Conservation (phyloP, 225 moss, liverwort and hornwort species). For the Pleurozium schreberi region DNA sequence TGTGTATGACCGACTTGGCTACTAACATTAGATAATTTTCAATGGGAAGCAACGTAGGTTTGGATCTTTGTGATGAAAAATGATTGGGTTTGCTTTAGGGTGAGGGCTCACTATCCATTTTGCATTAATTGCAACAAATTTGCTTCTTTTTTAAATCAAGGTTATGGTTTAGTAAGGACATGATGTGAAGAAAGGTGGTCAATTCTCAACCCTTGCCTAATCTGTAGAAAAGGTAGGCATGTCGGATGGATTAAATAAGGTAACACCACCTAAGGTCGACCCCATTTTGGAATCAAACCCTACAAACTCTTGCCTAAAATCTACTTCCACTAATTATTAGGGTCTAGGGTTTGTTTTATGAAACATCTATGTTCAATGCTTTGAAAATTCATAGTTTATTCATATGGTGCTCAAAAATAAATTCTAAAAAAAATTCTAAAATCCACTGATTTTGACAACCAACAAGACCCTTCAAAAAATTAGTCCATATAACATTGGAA, state of each 20-base stretch:
- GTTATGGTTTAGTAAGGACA: too few relatives aligned
- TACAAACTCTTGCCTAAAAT: neutral
- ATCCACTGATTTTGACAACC: neutral
- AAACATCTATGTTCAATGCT: neutral
- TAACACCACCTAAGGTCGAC: too few relatives aligned
- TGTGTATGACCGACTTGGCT: too few relatives aligned
- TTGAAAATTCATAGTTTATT: neutral
- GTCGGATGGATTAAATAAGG: neutral
- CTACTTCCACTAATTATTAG: neutral
- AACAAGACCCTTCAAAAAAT: neutral
- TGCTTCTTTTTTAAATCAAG: neutral
- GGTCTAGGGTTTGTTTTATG: fast-evolving
- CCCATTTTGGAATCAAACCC: fast-evolving
- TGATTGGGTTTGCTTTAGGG: too few relatives aligned
- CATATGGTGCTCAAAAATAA: fast-evolving
- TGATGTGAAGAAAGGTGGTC: neutral
- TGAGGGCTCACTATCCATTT: neutral
- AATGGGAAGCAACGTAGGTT: too few relatives aligned
- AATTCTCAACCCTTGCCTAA: too few relatives aligned
- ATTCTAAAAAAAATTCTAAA: neutral
- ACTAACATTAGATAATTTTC: too few relatives aligned
- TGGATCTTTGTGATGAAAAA: too few relatives aligned
- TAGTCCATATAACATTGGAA: neutral
- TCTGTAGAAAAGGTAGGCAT: neutral
- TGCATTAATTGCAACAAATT: neutral